Conservation (phyloP, 169 alveolate species). For the Cryptosporidium baileyi region DNA sequence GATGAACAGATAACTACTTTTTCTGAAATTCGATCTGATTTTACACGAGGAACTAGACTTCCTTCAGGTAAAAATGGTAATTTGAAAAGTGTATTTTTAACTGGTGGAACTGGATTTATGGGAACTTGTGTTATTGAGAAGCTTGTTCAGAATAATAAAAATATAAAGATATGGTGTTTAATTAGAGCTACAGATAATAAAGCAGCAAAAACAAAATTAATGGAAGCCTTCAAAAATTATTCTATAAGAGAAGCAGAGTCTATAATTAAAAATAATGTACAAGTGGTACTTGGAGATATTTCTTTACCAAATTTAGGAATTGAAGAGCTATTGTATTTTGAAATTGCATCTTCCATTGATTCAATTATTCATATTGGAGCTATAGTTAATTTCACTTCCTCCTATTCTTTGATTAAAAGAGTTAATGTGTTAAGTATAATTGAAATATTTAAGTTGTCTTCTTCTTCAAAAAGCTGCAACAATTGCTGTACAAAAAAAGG, state of each 20-base stretch:
- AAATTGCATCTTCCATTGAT: constrained; percentile 32
- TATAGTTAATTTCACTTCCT: constrained; percentile 47
- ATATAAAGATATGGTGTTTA: constrained; percentile 47
- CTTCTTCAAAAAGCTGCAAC: neutral
- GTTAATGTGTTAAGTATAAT: constrained; percentile 19
- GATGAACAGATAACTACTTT: neutral
- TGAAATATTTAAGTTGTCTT: constrained; percentile 27
- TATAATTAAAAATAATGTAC: constrained; percentile 11
- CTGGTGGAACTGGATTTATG: constrained; percentile 70
- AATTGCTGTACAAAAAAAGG: constrained; percentile 8
- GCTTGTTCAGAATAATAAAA: neutral
- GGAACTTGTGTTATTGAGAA: constrained; percentile 62
- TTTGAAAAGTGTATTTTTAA: constrained; percentile 31
- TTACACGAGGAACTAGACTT: constrained; percentile 4
- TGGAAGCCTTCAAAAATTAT: constrained; percentile 31
- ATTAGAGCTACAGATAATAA: constrained; percentile 17
- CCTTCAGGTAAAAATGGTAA: constrained; percentile 43
- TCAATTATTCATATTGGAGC: constrained; percentile 65
- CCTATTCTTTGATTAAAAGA: constrained; percentile 28
- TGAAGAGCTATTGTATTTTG: neutral
- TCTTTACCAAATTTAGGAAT: constrained; percentile 41
- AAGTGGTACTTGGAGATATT: constrained; percentile 38
- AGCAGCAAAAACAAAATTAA: constrained; percentile 23
- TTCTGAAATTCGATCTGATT: neutral
- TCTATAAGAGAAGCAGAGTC: neutral